phyloP scores from a whole-genome alignment of 495 filamentous ascomycete genomes.

The Daldinia grandis region DNA sequence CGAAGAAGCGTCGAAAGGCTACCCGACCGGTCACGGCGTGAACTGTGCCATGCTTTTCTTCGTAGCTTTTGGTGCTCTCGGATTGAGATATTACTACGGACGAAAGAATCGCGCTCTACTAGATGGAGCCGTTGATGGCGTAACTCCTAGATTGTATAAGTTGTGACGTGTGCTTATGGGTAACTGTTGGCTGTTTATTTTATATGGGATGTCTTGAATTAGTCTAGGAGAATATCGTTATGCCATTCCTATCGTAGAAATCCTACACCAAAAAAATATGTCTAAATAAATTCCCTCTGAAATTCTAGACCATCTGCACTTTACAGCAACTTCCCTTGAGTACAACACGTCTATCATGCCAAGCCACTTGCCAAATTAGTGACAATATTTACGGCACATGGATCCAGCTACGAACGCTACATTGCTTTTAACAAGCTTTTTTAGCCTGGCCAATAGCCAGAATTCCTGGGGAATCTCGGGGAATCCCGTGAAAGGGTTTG shows the following conservation, averaged over 20 bases:
- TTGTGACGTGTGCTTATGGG: conserved; percentile 18
- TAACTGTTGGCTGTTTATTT: not conserved
- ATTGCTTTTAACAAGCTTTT: conserved; percentile 1
- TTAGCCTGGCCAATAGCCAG: conserved; percentile 2
- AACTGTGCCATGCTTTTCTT: conserved; percentile 60
- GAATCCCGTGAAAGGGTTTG: too few relatives aligned
- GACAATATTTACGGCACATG: conserved; percentile 14
- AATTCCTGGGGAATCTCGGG: conserved; percentile 8
- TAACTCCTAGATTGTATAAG: conserved; percentile 41
- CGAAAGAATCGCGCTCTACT: conserved; percentile 49
- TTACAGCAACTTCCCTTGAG: not conserved
- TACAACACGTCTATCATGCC: not conserved
- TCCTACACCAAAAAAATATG: not conserved
- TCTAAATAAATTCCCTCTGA: not conserved
- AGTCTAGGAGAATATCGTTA: too few relatives aligned
- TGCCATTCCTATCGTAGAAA: not conserved
- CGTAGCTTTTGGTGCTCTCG: conserved; percentile 49
- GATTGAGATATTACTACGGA: conserved; percentile 53
- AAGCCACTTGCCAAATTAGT: conserved; percentile 27
- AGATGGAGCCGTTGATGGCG: conserved; percentile 34
- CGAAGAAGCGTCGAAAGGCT: conserved; percentile 66
- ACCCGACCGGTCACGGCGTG: conserved; percentile 70
- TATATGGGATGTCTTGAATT: too few relatives aligned
- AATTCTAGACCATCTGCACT: not conserved
- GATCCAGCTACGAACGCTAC: conserved; percentile 6